These are phyloP conservation scores for Pichia norvegensis DNA, from an alignment of 1,139 yeast species.

Conservation along the genomic window DNA sequence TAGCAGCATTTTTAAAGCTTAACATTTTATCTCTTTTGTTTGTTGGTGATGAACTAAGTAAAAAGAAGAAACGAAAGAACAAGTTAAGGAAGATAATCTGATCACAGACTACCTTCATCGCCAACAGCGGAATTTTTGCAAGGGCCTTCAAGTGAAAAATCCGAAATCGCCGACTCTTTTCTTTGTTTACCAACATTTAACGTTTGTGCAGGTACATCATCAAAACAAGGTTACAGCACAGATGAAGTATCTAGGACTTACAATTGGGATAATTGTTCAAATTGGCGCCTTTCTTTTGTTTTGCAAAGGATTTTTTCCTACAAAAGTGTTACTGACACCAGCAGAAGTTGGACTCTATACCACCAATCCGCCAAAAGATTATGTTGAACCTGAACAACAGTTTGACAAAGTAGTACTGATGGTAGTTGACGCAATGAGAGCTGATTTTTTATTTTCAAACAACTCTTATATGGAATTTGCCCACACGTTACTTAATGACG, in stretches of 20 bases:
- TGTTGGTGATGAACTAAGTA: neutral
- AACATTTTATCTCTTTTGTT: neutral
- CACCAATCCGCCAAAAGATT: slow-evolving; percentile 17
- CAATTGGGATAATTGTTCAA: slow-evolving; percentile 30
- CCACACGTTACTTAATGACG: slow-evolving; percentile 57
- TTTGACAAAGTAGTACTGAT: slow-evolving; percentile 68
- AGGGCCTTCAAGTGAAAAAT: neutral
- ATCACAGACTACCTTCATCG: neutral
- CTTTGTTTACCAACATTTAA: too few species aligned
- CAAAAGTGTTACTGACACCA: slow-evolving; percentile 42
- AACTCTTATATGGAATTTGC: slow-evolving; percentile 56
- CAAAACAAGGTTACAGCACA: neutral
- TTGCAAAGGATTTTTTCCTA: slow-evolving; percentile 82
- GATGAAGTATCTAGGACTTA: slow-evolving; percentile 3
- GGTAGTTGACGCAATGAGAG: slow-evolving; percentile 88
- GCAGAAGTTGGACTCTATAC: slow-evolving; percentile 19
- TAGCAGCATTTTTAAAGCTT: neutral
- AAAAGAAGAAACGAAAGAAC: neutral
- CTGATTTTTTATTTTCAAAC: slow-evolving; percentile 73
- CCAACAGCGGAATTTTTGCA: too few species aligned
- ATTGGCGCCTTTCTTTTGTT: slow-evolving; percentile 52
- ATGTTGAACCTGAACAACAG: slow-evolving; percentile 33
- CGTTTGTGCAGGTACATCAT: neutral
- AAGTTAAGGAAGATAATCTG: neutral
- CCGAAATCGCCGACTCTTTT: slow-evolving; percentile 8